Evolutionary conservation across 495 filamentous ascomycete species (phyloP).

Genomic region (Tuber indicum): DNA sequence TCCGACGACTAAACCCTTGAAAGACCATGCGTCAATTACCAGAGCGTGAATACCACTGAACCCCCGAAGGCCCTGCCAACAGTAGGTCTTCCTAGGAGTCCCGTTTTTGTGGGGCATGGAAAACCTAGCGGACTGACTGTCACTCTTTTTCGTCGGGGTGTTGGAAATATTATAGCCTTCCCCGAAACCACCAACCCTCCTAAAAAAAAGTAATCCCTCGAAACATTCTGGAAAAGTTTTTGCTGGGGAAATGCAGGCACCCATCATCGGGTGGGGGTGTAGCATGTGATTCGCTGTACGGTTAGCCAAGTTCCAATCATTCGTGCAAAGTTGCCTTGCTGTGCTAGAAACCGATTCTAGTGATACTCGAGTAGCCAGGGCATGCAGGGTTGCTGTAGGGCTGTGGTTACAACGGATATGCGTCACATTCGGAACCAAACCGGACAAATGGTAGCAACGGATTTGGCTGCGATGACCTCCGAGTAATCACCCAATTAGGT

Average conservation of each 20-base stretch:
- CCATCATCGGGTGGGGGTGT: neutral
- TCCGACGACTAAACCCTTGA: neutral
- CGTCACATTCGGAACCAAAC: neutral
- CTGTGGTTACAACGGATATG: neutral
- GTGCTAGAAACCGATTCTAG: neutral
- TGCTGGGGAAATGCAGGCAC: neutral
- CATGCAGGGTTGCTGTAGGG: neutral
- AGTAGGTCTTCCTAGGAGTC: neutral
- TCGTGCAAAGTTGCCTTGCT: neutral
- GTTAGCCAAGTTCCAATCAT: neutral
- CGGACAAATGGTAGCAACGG: neutral
- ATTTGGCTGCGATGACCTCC: neutral
- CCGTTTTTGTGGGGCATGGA: neutral
- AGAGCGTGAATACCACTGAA: neutral
- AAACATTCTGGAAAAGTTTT: neutral
- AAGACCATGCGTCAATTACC: neutral
- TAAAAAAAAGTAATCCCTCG: neutral
- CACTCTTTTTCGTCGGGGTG: neutral
- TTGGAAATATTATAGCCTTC: neutral
- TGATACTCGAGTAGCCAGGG: neutral
- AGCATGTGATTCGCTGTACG: neutral
- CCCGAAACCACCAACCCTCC: neutral
- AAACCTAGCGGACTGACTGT: neutral
- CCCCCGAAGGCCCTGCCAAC: neutral
- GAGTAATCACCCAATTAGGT: constrained; percentile 3